Percentiles rank a stretch among this genome's conserved stretches.
Conservation (phyloP, 2,329 filamentous ascomycete genomes). For the Aspergillus sp. region DNA sequence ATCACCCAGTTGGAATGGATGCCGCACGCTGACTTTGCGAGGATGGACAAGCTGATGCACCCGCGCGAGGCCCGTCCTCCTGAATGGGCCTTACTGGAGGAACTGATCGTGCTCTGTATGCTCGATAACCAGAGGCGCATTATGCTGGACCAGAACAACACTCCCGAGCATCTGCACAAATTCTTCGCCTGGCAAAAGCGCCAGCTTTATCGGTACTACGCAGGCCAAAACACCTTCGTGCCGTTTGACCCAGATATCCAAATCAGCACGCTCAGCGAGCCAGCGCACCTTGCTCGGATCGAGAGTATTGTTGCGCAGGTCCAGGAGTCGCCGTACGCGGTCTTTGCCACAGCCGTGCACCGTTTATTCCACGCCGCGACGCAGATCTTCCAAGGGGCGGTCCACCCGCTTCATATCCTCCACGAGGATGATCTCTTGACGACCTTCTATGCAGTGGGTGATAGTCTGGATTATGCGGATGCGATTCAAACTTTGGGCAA, state of each 20-base stretch:
- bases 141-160: neutral
- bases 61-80: neutral
- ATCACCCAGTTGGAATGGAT: neutral
- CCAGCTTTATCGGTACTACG: neutral
- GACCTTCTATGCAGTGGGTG: neutral
- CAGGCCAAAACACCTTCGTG: neutral
- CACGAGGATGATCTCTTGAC: neutral
- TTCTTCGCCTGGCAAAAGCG: neutral
- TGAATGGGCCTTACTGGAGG: neutral
- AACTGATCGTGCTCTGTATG: neutral
- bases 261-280: neutral
- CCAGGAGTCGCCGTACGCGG: neutral
- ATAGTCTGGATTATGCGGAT: no score
- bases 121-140: neutral
- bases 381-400: neutral
- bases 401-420: neutral
- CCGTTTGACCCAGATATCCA: no score
- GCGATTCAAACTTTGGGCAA: conserved; percentile 20
- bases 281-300: neutral
- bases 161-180: neutral
- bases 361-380: neutral
- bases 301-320: neutral
- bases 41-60: neutral
- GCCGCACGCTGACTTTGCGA: neutral
- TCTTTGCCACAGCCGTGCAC: neutral